Conservation (phyloP, 768 basidiomycete genomes). For the Leccinum uliginosum region DNA sequence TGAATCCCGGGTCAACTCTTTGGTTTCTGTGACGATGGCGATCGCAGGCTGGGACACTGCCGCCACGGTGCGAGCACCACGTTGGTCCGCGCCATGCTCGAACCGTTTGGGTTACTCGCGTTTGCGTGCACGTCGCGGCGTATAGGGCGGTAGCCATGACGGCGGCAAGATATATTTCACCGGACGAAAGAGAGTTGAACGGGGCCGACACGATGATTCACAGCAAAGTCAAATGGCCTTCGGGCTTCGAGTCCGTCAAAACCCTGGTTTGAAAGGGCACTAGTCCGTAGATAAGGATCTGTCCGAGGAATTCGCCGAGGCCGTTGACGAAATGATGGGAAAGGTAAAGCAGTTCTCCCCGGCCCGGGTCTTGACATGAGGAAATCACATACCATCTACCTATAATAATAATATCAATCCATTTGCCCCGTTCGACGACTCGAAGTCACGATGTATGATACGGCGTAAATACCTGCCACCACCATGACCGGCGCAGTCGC, state of each 20-base stretch:
- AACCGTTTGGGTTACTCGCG: background rate
- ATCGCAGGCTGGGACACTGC: background rate
- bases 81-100: background rate
- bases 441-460: background rate
- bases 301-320: background rate
- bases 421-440: background rate
- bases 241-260: background rate
- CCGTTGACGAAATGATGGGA: background rate
- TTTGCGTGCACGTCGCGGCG: background rate
- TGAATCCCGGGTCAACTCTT: background rate
- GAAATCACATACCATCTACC: background rate
- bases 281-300: background rate
- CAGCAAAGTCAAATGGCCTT: background rate
- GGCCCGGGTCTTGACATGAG: background rate
- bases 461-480: background rate
- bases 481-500: background rate
- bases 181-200: too few species aligned
- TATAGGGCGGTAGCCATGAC: background rate
- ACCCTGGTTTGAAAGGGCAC: background rate
- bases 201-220: background rate
- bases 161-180: background rate
- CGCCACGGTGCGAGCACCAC: background rate
- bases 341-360: background rate
- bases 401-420: too few species aligned
- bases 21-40: background rate